A percentile compares a stretch with the other conserved stretches of the same genome.
These are phyloP conservation scores for Globisporangium viniferum DNA, from an alignment of 352 stramenopile species.

Conservation along the genomic window DNA sequence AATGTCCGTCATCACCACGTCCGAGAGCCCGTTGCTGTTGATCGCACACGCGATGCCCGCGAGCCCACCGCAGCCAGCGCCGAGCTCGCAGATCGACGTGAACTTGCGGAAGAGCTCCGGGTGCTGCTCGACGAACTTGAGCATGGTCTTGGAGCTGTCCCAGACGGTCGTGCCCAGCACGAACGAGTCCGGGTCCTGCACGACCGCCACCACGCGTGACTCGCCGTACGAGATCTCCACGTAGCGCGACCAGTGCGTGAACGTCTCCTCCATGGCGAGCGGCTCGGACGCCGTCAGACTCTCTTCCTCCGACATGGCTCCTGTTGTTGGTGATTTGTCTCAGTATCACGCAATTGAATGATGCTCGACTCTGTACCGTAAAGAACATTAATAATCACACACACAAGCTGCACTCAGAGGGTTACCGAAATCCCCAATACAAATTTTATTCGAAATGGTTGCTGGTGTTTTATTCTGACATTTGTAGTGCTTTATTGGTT, in stretches of 20 bases:
- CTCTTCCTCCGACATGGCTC: slow-evolving; percentile 55
- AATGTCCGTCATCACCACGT: slow-evolving; percentile 78
- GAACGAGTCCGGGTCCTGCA: slow-evolving; percentile 81
- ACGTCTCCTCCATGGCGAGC: slow-evolving; percentile 67
- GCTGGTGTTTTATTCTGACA: no score
- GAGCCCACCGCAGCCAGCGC: slow-evolving; percentile 67
- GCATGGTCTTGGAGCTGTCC: slow-evolving; percentile 84
- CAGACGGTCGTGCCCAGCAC: slow-evolving; percentile 80
- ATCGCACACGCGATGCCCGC: slow-evolving; percentile 74
- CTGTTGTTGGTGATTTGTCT: no score
- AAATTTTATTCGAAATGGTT: no score
- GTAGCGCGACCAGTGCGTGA: slow-evolving; percentile 78
- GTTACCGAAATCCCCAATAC: no score
- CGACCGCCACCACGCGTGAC: slow-evolving; percentile 45
- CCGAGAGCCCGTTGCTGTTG: slow-evolving; percentile 46
- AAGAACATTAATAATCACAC: no score
- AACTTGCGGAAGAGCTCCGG: slow-evolving; percentile 43
- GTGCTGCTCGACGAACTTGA: slow-evolving; percentile 82
- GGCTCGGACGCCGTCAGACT: slow-evolving; percentile 48
- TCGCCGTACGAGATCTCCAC: slow-evolving; percentile 52
- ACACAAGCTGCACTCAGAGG: no score
- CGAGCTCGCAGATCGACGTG: slow-evolving; percentile 71
- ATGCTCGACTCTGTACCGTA: no score
- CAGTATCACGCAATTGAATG: no score
- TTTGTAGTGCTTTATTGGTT: no score